phyloP scores from a whole-genome alignment of 805 yeast species.

The Candida tibetensis region DNA sequence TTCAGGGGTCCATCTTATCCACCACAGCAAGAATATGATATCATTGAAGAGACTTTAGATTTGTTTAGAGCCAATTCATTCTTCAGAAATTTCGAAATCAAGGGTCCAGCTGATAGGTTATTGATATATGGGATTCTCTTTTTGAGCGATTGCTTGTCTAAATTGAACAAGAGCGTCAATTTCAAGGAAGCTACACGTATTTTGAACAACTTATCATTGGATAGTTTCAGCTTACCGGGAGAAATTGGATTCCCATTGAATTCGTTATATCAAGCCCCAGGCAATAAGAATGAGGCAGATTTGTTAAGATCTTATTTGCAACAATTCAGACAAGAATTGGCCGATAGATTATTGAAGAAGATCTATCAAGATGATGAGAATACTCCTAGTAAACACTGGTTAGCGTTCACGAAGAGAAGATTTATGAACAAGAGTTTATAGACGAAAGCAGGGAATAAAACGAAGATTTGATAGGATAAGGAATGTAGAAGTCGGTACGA shows the following conservation, averaged over 20 bases:
- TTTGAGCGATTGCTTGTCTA: conserved; percentile 78
- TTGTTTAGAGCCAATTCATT: conserved; percentile 94
- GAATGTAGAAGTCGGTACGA: no score
- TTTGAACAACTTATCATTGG: conserved; percentile 84
- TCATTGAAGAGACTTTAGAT: conserved; percentile 87
- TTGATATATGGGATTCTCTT: conserved; percentile 90
- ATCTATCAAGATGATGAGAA: conserved; percentile 59
- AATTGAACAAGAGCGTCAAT: conserved; percentile 48
- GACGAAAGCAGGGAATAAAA: background rate
- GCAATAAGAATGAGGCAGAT: conserved; percentile 72
- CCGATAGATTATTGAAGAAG: conserved; percentile 71
- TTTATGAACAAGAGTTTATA: conserved; percentile 90
- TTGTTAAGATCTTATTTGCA: conserved; percentile 76
- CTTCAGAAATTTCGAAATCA: conserved; percentile 94
- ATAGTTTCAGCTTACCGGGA: conserved; percentile 89
- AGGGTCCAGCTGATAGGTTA: conserved; percentile 90
- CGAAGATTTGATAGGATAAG: no score
- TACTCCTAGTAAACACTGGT: conserved; percentile 87
- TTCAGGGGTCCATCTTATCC: conserved; percentile 88
- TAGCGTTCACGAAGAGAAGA: conserved; percentile 90
- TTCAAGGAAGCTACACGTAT: conserved; percentile 59
- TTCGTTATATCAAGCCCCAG: conserved; percentile 70
- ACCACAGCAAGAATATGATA: conserved; percentile 75
- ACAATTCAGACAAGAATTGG: conserved; percentile 94
- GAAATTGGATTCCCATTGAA: conserved; percentile 93